Conservation (phyloP, 2,329 filamentous ascomycete genomes). For the Lachnellula occidentalis region DNA sequence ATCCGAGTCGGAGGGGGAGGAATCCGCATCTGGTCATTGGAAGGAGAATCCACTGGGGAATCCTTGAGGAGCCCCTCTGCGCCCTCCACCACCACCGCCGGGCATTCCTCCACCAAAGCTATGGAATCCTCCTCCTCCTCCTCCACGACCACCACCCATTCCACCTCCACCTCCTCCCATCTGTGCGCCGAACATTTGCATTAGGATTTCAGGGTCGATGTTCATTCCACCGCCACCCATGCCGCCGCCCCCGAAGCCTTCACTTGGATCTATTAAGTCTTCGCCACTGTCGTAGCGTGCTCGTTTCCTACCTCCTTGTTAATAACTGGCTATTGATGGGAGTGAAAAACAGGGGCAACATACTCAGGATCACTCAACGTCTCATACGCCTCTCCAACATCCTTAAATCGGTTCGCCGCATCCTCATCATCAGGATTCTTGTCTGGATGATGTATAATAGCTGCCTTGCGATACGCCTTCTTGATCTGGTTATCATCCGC, state of each 20-base stretch:
- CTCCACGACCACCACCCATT: slow-evolving; percentile 40
- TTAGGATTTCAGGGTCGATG: slow-evolving; percentile 32
- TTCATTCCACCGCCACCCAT: slow-evolving; percentile 44
- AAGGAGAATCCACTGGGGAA: slow-evolving; percentile 55
- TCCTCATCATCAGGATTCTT: slow-evolving; percentile 87
- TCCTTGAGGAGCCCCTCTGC: slow-evolving; percentile 31
- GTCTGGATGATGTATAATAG: slow-evolving; percentile 91
- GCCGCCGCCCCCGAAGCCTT: slow-evolving; percentile 62
- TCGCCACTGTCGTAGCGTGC: slow-evolving; percentile 88
- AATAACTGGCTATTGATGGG: slow-evolving; percentile 25
- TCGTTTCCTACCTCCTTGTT: slow-evolving; percentile 60
- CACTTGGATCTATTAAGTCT: slow-evolving; percentile 79
- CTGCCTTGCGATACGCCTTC: slow-evolving; percentile 92
- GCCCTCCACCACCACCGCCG: slow-evolving; percentile 23
- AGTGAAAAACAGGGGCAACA: slow-evolving; percentile 34
- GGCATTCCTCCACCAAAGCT: slow-evolving; percentile 45
- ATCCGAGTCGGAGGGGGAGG: not conserved
- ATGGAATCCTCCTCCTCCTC: slow-evolving; percentile 39
- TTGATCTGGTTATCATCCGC: slow-evolving; percentile 83
- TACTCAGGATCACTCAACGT: slow-evolving; percentile 90
- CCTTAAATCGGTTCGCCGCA: slow-evolving; percentile 92
- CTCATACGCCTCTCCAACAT: slow-evolving; percentile 95
- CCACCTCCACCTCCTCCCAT: slow-evolving; percentile 35
- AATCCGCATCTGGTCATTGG: slow-evolving; percentile 37
- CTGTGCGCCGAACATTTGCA: slow-evolving; percentile 32